A percentile compares a stretch with the other conserved stretches of the same genome.
phyloP scores from a whole-genome alignment of 768 basidiomycete species.

The Candolleomyces efflorescens region DNA sequence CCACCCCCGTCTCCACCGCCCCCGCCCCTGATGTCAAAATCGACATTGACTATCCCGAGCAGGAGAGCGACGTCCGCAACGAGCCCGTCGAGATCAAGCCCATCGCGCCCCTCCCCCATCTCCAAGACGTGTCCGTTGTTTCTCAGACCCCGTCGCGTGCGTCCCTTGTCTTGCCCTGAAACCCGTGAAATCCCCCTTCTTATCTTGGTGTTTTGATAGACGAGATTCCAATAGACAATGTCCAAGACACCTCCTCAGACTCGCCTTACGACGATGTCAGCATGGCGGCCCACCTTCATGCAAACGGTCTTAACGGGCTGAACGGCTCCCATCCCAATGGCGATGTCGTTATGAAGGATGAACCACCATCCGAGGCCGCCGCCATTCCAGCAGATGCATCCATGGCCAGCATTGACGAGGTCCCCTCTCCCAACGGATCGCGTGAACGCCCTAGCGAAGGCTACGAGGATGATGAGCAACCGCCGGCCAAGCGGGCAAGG shows the following conservation, averaged over 20 bases:
- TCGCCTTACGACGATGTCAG: slow-evolving; percentile 51
- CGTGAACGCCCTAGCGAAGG: slow-evolving; percentile 28
- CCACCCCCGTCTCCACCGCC: slow-evolving; percentile 54
- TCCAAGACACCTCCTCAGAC: slow-evolving; percentile 11
- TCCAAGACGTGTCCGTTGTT: slow-evolving; percentile 39
- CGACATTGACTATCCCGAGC: slow-evolving; percentile 55
- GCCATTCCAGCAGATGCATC: slow-evolving; percentile 35
- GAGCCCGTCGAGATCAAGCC: slow-evolving; percentile 52
- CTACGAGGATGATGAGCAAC: slow-evolving; percentile 61
- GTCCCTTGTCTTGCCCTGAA: neutral
- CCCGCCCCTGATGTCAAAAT: slow-evolving; percentile 55
- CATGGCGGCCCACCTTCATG: slow-evolving; percentile 43
- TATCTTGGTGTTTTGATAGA: slow-evolving; percentile 12
- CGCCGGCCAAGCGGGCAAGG: slow-evolving; percentile 80
- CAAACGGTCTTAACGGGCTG: slow-evolving; percentile 32
- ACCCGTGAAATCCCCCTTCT: neutral
- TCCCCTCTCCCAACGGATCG: slow-evolving; percentile 27
- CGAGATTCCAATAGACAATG: neutral
- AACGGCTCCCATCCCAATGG: slow-evolving; percentile 21
- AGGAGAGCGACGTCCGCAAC: slow-evolving; percentile 65
- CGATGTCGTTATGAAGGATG: slow-evolving; percentile 41
- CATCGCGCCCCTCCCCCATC: slow-evolving; percentile 31
- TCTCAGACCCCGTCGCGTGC: slow-evolving; percentile 35
- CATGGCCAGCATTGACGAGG: slow-evolving; percentile 30
- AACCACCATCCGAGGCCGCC: slow-evolving; percentile 34